Base-by-base conservation (phyloP, 1,284 basidiomycete species). In the Ustilago lituana region DNA sequence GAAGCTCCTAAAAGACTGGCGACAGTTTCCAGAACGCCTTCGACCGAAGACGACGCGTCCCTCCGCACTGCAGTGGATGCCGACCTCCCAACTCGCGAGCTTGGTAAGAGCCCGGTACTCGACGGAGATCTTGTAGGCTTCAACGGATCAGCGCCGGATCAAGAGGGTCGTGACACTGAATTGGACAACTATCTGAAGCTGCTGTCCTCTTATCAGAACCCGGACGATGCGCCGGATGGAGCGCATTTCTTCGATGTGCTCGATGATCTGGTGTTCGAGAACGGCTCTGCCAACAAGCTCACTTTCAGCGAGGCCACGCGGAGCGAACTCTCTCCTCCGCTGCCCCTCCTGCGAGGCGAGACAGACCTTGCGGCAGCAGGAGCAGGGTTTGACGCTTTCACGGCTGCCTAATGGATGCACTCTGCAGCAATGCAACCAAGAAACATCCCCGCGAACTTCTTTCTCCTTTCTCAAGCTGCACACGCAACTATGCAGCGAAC, bases 131-230 rank as follows among this genome's bases (percentile, higher is more conserved):
- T 57, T 3, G 33, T 54, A 19, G 35, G 24, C 20, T 35, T 45
- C 14, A 24, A 39, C 23, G 14, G 22, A 0, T 31, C 9, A 17
- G 15, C 26, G 1, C 5, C 37, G 19, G 64, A 56, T 17, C 26
- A 2, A 4, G 54, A 61, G 12, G 40, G 41, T 4, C 36, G 50
- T 20, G 57, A 62, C 24, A 49, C 54, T 5, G 68, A 71, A 17
- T 37, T 71, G 2, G 62, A 65, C 36, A 55, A 61, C 12, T 71
- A 71, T 20, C 63, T 71, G 15, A 54, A 57, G 38, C 45, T 71
- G 24, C 50, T 71, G 12, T 61, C 68, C 2, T 66, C 62, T 15
- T 66, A 71, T 20, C 68, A 71, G 49, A 71, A 66, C 31, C 63
- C 68, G 11, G 57, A 61, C 35, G 57, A 71, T 22, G 57, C 53